Percentiles rank a stretch among this genome's conserved stretches.
phyloP scores from a whole-genome alignment of 2,329 filamentous ascomycete genomes.

The Neofusicoccum parvum region DNA sequence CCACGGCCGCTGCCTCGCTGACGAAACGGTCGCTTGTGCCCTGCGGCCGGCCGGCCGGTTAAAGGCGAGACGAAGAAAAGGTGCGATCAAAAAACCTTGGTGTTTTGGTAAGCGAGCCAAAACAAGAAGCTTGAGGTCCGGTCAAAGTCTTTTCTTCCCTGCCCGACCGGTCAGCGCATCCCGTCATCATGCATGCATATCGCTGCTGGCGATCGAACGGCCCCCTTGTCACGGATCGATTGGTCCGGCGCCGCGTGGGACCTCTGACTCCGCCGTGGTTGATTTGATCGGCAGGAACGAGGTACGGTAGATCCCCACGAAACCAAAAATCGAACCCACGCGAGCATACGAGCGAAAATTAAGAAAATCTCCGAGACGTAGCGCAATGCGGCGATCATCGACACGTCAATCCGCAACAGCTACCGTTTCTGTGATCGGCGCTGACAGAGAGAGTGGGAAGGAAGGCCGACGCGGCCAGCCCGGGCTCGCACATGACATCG shows the following conservation, averaged over 20 bases:
- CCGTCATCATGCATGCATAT: background rate
- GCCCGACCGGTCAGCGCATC: background rate
- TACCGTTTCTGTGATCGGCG: background rate
- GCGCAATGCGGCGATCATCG: background rate
- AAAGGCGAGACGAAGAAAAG: background rate
- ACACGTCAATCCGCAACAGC: background rate
- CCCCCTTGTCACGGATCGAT: background rate
- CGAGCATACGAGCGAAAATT: background rate
- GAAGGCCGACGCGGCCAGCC: background rate
- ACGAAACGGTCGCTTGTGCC: too few relatives aligned
- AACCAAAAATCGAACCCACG: too few relatives aligned
- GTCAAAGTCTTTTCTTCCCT: background rate
- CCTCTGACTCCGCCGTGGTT: background rate
- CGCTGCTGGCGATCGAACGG: background rate
- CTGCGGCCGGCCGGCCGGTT: too few relatives aligned
- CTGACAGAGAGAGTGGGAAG: background rate
- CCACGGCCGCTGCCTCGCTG: too few relatives aligned
- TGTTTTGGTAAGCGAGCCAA: background rate
- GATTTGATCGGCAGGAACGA: background rate
- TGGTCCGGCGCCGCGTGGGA: background rate
- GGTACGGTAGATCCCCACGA: background rate
- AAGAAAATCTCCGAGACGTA: background rate
- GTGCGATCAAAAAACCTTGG: background rate
- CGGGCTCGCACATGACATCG: background rate
- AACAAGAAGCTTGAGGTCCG: background rate